Conservation (phyloP, 257 asterid species). For the Solanum chmielewskii region DNA sequence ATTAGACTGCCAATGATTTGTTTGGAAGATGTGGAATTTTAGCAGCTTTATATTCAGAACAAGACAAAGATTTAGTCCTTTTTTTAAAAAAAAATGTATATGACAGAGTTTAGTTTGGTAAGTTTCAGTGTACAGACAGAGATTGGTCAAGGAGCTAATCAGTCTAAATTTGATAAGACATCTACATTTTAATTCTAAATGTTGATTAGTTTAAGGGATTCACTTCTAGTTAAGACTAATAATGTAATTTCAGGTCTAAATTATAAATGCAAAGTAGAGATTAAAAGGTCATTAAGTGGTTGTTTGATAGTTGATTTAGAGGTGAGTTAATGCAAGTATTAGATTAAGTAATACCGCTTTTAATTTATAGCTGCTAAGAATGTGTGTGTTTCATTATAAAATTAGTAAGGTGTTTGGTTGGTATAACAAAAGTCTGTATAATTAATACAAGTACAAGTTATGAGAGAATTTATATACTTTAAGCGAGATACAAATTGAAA, state of each 20-base stretch:
- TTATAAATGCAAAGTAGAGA: not conserved
- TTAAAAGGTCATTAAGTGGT: not conserved
- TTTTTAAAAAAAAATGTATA: not conserved
- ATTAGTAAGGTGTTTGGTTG: not conserved
- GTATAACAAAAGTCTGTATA: accelerated
- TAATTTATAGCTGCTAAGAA: not conserved
- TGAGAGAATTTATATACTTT: not conserved
- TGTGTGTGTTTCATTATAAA: not conserved
- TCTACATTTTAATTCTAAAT: not conserved
- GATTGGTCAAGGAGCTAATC: constrained; percentile 20
- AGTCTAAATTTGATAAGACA: constrained; percentile 4
- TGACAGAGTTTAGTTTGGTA: constrained; percentile 23
- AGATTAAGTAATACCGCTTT: not conserved
- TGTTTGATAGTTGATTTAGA: no score
- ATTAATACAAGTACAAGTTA: no score
- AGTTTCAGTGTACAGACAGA: constrained; percentile 3
- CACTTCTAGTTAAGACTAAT: not conserved
- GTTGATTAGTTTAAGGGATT: not conserved
- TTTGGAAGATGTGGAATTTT: not conserved
- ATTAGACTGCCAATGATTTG: not conserved
- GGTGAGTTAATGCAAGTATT: not conserved
- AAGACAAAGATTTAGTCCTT: constrained; percentile 10
- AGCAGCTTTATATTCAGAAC: not conserved
- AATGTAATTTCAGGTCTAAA: not conserved
- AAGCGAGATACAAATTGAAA: not conserved